Evolutionary conservation across 176 grass and related monocot species (phyloP).

Genomic region (Paspalum vaginatum): DNA sequence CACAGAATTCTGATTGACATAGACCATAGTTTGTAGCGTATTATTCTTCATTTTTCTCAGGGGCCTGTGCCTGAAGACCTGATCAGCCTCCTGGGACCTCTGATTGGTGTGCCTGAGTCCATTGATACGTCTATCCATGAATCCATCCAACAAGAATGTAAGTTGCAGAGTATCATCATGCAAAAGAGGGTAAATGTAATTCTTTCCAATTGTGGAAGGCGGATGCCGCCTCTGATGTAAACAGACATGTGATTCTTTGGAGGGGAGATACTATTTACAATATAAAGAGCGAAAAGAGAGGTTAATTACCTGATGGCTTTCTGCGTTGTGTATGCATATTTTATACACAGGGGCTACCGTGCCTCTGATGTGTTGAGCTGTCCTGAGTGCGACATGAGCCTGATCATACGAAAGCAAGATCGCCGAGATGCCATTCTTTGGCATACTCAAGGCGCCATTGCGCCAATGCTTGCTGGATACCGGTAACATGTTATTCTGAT

Average conservation of each 20-base stretch:
- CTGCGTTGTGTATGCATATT: not conserved
- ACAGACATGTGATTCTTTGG: conserved; percentile 36
- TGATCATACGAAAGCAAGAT: not conserved
- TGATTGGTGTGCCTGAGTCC: conserved; percentile 12
- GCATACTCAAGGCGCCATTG: not conserved
- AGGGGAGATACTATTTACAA: conserved; percentile 15
- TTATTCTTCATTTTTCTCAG: conserved; percentile 38
- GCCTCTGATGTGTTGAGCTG: conserved; percentile 21
- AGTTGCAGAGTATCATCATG: conserved; percentile 27
- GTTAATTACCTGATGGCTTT: not conserved
- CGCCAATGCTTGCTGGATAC: not conserved
- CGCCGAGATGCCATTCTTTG: not conserved
- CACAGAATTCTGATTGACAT: conserved; percentile 49
- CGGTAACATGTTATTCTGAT: not conserved
- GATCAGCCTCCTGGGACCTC: conserved; percentile 27
- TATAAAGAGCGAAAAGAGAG: not conserved
- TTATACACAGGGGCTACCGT: not conserved
- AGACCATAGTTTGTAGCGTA: conserved; percentile 36
- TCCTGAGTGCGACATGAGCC: conserved; percentile 20
- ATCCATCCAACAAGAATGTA: conserved; percentile 22
- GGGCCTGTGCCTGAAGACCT: conserved; percentile 34
- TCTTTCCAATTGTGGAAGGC: conserved; percentile 23
- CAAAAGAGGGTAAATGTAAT: conserved; percentile 15
- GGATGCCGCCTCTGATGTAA: conserved; percentile 29
- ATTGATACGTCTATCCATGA: not conserved